phyloP scores from a whole-genome alignment of 177 flowering plant genomes.

The Vitis hybrid region DNA sequence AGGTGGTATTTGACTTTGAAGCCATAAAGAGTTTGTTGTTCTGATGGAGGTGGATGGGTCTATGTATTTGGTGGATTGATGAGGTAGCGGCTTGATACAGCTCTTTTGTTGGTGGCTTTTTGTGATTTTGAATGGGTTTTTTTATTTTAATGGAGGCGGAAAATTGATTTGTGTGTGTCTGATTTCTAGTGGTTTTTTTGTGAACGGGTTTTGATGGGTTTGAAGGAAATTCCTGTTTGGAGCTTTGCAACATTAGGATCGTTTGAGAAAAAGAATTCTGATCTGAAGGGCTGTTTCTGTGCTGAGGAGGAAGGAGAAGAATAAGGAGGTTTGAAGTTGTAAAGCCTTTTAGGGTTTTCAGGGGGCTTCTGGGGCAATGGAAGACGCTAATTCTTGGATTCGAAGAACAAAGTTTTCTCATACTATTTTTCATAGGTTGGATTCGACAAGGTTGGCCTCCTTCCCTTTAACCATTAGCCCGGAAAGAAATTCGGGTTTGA shows the following conservation, averaged over 20 bases:
- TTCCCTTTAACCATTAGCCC: constrained; percentile 28
- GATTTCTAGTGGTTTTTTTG: neutral
- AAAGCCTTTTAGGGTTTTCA: constrained; percentile 15
- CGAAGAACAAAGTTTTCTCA: constrained; percentile 82
- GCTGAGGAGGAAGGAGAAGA: constrained; percentile 18
- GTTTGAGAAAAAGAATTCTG: constrained; percentile 14
- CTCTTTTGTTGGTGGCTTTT: constrained; percentile 1
- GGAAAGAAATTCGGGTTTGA: constrained; percentile 28
- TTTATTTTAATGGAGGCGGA: constrained; percentile 11
- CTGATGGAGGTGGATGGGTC: constrained; percentile 5
- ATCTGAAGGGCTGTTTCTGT: constrained; percentile 14
- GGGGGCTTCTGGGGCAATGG: constrained; percentile 30
- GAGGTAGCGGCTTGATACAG: constrained; percentile 4
- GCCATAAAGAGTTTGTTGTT: constrained; percentile 10
- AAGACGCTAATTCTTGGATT: constrained; percentile 67
- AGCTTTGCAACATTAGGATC: constrained; percentile 12
- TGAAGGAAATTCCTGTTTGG: constrained; percentile 22
- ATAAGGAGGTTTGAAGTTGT: constrained; percentile 6
- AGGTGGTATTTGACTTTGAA: constrained; percentile 40
- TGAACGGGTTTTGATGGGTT: constrained; percentile 30
- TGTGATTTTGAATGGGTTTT: constrained; percentile 12
- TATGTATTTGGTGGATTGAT: neutral
- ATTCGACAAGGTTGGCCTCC: constrained; percentile 43
- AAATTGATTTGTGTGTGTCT: constrained; percentile 11
- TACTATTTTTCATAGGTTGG: constrained; percentile 64